Evolutionary conservation across 2,329 filamentous ascomycete genomes (phyloP).

Genomic region (Penicillium verrucosum): DNA sequence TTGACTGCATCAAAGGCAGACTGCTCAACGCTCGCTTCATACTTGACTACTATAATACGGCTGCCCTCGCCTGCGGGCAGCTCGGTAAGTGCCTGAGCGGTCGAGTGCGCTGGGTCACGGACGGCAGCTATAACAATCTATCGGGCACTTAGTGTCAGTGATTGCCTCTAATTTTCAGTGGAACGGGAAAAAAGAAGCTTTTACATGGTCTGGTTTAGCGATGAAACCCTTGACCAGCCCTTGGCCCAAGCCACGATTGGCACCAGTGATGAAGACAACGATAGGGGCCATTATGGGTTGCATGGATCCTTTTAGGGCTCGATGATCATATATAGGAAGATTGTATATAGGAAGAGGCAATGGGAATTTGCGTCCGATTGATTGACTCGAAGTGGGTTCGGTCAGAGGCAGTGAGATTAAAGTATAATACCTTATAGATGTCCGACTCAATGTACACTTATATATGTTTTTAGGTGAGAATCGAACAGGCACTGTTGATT

Average conservation of each 20-base stretch:
- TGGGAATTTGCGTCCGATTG: background rate
- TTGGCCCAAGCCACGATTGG: constrained; percentile 16
- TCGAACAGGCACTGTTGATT: background rate
- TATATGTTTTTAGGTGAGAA: background rate
- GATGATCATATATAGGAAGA: background rate
- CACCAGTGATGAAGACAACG: constrained; percentile 16
- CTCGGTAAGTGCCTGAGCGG: constrained; percentile 23
- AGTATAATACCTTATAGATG: background rate
- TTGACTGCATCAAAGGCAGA: constrained; percentile 29
- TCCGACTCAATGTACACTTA: background rate
- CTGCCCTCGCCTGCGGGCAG: constrained; percentile 27
- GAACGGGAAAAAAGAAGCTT: background rate
- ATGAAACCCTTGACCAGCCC: constrained; percentile 13
- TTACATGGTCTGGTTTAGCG: constrained; percentile 9
- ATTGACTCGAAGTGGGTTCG: background rate
- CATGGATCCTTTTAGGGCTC: background rate
- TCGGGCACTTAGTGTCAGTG: background rate
- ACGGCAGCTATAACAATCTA: constrained; percentile 39
- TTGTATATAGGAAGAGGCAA: background rate
- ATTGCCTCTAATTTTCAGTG: background rate
- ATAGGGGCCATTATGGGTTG: constrained; percentile 5
- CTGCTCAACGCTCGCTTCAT: constrained; percentile 28
- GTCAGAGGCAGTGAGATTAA: background rate
- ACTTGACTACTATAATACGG: constrained; percentile 30
- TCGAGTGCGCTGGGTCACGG: constrained; percentile 29